phyloP scores from a whole-genome alignment of 2,329 filamentous ascomycete genomes.

The Fusarium luffae region DNA sequence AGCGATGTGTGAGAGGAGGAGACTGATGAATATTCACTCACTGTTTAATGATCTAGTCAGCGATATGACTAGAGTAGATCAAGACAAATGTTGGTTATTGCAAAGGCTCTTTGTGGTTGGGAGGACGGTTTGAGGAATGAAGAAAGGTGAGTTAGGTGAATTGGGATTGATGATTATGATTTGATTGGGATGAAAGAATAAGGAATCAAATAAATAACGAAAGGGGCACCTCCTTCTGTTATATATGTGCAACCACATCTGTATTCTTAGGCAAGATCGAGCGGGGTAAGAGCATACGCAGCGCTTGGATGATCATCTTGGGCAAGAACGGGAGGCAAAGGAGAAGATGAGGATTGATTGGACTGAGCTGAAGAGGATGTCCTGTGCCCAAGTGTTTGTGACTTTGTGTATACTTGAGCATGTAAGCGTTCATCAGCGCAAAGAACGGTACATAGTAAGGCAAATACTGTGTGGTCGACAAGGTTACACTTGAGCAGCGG shows the following conservation, averaged over 20 bases:
- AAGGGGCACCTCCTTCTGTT: constrained; percentile 21
- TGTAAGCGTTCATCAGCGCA: neutral
- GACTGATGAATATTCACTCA: constrained; percentile 2
- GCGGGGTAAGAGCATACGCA: constrained; percentile 39
- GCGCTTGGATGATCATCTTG: constrained; percentile 35
- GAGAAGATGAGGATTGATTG: constrained; percentile 10
- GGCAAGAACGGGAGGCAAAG: constrained; percentile 4
- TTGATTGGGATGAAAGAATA: constrained; percentile 13
- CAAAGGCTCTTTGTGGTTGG: neutral
- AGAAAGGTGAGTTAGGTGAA: neutral
- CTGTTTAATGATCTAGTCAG: constrained; percentile 16
- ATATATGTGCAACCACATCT: constrained; percentile 29
- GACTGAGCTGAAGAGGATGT: neutral
- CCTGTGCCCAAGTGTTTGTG: neutral
- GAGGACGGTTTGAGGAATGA: neutral
- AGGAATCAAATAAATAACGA: neutral
- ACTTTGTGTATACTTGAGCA: constrained; percentile 14
- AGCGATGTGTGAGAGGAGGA: neutral
- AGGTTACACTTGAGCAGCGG: constrained; percentile 31
- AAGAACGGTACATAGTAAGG: constrained; percentile 30
- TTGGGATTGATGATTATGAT: neutral
- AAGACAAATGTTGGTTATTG: neutral
- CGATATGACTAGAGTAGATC: neutral
- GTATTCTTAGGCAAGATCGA: constrained; percentile 33
- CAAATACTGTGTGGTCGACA: constrained; percentile 36